Base-by-base conservation (phyloP, 2,329 filamentous ascomycete species). In the Venturia carpophila region DNA sequence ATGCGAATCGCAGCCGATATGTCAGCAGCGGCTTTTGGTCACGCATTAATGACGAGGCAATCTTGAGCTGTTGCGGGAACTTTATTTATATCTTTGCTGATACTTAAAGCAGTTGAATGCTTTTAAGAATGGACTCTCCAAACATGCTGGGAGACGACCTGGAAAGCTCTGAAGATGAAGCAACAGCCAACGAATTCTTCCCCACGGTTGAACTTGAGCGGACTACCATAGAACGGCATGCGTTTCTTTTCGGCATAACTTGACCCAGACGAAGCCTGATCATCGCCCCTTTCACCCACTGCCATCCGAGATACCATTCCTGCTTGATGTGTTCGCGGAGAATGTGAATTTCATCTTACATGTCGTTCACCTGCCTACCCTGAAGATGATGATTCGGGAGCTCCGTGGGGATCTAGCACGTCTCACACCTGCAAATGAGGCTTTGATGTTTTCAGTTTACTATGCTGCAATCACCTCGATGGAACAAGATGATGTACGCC, bases 381-480 rank as follows among this genome's bases (percentile, higher is more conserved):
- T 81, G 1, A 71, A 66, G 1, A 75, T 77, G 47, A 71, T 79
- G 60, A 69, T 77, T 7, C 75, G 76, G 2, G 72, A 75, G 34
- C 68, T 73, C 21, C 77, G 75, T 1, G 70, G 67, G 41, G 71
- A 75, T 34, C 68, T 70, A 49, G 69, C 71, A 2, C 65, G 65
- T 4, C 69, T 82, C 0, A 74, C 76, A 0, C 77, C 79, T 1
- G 72, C 77, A 2, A 76, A 82, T 56, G 80, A 84, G 66, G 82
- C 83, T 1, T 69, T 86, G 55, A 72, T 84, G 71, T 84, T 85
- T 69, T 75, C 82, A 0, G 82, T 86, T 6, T 85, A 84, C 71
- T 85, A 84, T 68, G 79, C 82, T 0, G 79, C 82, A 0, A 72
- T 85, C 7, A 79, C 77, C 0, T 84, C 82, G 0, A 83, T 85